Evolutionary conservation across 805 yeast genomes (phyloP).

Genomic region (Grigorovia transvaalensis): DNA sequence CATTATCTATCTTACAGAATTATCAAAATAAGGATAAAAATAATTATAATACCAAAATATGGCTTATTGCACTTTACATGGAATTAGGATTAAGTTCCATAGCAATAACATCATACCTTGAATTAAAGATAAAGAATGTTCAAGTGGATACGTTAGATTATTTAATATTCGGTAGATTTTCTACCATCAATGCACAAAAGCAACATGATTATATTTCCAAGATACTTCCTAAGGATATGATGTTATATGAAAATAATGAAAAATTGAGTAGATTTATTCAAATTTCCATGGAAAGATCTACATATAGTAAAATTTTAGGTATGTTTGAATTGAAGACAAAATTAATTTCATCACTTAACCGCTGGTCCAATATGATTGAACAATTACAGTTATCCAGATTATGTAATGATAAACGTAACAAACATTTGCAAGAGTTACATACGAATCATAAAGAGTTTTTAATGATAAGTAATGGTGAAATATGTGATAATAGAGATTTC

Average conservation of each 20-base stretch:
- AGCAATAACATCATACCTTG: conserved; percentile 41
- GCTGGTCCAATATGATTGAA: conserved; percentile 26
- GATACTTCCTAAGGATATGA: conserved; percentile 31
- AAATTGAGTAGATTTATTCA: conserved; percentile 41
- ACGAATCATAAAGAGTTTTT: conserved; percentile 9
- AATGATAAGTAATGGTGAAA: conserved; percentile 5
- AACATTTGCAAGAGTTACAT: conserved; percentile 10
- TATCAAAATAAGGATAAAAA: conserved; percentile 49
- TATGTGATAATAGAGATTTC: conserved; percentile 14
- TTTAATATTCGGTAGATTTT: conserved; percentile 38
- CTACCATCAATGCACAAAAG: conserved; percentile 37
- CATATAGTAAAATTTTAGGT: conserved; percentile 58
- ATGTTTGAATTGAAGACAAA: conserved; percentile 51
- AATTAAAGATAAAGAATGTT: conserved; percentile 56
- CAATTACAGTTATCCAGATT: conserved; percentile 19
- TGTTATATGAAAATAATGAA: conserved; percentile 41
- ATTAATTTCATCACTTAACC: conserved; percentile 40
- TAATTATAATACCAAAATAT: conserved; percentile 60
- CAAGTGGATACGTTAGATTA: conserved; percentile 66
- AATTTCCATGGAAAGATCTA: conserved; percentile 45
- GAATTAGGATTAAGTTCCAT: conserved; percentile 43
- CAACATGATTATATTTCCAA: conserved; percentile 19
- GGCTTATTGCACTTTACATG: conserved; percentile 59
- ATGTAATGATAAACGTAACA: conserved; percentile 22
- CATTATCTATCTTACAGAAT: conserved; percentile 48